A percentile compares a stretch with the other conserved stretches of the same genome.
phyloP scores from a whole-genome alignment of 176 grass and related monocot species.

The Pontederia crassipes region DNA sequence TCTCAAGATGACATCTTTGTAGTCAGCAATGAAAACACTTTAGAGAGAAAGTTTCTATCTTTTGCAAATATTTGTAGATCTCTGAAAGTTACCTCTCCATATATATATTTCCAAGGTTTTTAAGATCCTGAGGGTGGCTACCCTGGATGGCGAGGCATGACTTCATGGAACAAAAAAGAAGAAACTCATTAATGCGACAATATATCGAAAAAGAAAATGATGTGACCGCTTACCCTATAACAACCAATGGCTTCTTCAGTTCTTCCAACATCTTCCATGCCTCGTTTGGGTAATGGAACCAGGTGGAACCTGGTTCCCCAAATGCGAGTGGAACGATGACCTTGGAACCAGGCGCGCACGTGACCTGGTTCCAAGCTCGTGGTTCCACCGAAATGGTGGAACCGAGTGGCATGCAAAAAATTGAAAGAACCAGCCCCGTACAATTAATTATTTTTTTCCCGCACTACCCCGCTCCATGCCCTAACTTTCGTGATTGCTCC shows the following conservation, averaged over 20 bases:
- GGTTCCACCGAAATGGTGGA: no score
- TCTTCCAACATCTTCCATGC: constrained; percentile 75
- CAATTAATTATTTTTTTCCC: no score
- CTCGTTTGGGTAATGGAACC: no score
- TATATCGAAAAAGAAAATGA: constrained; percentile 4
- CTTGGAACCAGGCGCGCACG: no score
- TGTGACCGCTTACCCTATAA: constrained; percentile 44
- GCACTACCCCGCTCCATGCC: no score
- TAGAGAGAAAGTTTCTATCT: no score
- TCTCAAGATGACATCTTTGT: constrained; percentile 1
- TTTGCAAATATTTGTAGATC: background rate
- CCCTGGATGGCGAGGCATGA: constrained; percentile 63
- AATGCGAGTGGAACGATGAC: background rate
- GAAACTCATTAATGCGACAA: constrained; percentile 12
- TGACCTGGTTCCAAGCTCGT: no score
- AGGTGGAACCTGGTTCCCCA: constrained; percentile 21
- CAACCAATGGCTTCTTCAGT: constrained; percentile 81
- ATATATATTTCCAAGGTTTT: constrained; percentile 80
- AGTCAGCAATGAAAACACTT: background rate
- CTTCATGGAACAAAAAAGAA: constrained; percentile 30
- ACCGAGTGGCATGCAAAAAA: no score
- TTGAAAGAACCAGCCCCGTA: no score
- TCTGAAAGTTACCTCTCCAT: constrained; percentile 33
- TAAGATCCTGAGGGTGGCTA: constrained; percentile 85
- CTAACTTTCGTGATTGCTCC: no score